A percentile compares a stretch with the other conserved stretches of the same genome.
Evolutionary conservation across 768 basidiomycete genomes (phyloP).

Genomic region (Pulveroboletus sp.): DNA sequence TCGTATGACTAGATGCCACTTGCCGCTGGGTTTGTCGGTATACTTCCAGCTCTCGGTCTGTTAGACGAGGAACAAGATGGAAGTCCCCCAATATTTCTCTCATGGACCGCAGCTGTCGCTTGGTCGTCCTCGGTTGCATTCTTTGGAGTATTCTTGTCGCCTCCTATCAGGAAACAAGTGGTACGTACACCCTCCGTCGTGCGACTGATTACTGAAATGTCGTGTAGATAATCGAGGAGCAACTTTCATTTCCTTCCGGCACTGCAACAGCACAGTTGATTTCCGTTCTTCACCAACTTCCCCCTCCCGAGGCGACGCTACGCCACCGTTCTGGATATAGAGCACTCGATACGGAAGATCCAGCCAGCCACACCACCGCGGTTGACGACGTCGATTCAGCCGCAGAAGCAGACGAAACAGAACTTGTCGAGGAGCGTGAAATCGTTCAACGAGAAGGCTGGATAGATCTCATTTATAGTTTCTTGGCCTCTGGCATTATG

Average conservation of each 20-base stretch:
- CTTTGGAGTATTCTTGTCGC: slow-evolving; percentile 98
- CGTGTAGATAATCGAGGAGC: slow-evolving; percentile 83
- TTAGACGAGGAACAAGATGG: slow-evolving; percentile 76
- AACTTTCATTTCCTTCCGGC: slow-evolving; percentile 90
- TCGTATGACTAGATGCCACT: slow-evolving; percentile 63
- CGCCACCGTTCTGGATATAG: slow-evolving; percentile 57
- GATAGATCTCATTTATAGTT: slow-evolving; percentile 74
- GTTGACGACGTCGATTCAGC: slow-evolving; percentile 2
- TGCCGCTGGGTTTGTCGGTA: slow-evolving; percentile 87
- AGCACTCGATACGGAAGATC: slow-evolving; percentile 32
- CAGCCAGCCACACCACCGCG: slow-evolving; percentile 16
- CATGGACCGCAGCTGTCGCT: slow-evolving; percentile 66
- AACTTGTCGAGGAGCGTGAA: slow-evolving; percentile 38
- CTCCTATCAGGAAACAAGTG: slow-evolving; percentile 92
- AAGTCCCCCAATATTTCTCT: slow-evolving; percentile 65
- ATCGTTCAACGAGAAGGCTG: slow-evolving; percentile 67
- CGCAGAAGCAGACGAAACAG: slow-evolving; percentile 21
- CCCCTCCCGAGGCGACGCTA: slow-evolving; percentile 58
- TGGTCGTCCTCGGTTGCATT: slow-evolving; percentile 94
- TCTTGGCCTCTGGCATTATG: slow-evolving; percentile 64
- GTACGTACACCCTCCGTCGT: slow-evolving; percentile 40
- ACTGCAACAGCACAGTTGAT: slow-evolving; percentile 96
- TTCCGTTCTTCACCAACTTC: slow-evolving; percentile 78
- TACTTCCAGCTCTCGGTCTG: slow-evolving; percentile 83
- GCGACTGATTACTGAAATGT: slow-evolving; percentile 2